Evolutionary conservation across 169 alveolate genomes (phyloP).

Genomic region (Babesia caballi): DNA sequence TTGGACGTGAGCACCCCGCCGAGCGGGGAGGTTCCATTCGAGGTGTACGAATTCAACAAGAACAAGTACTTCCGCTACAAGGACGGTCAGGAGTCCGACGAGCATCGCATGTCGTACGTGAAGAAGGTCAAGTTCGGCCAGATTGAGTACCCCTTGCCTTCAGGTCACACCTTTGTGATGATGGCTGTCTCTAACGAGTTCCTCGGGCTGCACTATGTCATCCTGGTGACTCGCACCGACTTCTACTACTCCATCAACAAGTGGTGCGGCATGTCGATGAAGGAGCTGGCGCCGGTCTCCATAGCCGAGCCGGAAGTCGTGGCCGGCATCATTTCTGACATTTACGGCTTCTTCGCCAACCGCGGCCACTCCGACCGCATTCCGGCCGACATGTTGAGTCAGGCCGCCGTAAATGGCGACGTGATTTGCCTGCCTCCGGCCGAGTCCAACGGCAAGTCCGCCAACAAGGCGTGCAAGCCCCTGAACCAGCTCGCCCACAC

Average conservation of each 20-base stretch:
- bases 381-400: not conserved
- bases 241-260: not conserved
- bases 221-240: slow-evolving; percentile 13
- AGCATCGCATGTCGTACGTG: not conserved
- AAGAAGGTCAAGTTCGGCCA: not conserved
- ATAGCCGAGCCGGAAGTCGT: not conserved
- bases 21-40: not conserved
- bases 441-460: not conserved
- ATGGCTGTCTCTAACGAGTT: not conserved
- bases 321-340: not conserved
- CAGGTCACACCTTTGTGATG: slow-evolving; percentile 2
- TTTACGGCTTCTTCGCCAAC: not conserved
- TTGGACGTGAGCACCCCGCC: not conserved
- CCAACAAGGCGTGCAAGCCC: slow-evolving; percentile 2
- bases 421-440: not conserved
- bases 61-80: slow-evolving; percentile 1
- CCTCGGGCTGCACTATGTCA: not conserved
- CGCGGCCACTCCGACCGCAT: not conserved
- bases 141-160: slow-evolving; percentile 5
- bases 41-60: not conserved
- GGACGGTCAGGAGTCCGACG: not conserved
- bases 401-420: not conserved
- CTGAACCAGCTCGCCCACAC: slow-evolving; percentile 25
- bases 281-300: not conserved
- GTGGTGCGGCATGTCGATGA: not conserved